Conservation (phyloP, 1,284 basidiomycete genomes). For the Ceratobasidium sp. region DNA sequence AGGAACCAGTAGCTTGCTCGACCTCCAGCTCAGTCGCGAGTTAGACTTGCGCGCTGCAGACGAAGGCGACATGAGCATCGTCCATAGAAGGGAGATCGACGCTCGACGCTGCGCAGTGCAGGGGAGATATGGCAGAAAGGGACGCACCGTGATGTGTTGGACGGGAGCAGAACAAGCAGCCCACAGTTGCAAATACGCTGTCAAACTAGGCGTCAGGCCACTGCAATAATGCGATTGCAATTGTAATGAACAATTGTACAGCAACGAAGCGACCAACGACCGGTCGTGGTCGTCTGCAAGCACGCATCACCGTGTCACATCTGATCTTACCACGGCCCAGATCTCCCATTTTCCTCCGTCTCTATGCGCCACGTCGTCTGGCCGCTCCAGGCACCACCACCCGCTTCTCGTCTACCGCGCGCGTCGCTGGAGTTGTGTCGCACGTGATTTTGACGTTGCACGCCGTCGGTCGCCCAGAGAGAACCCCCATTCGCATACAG, state of each 20-base stretch:
- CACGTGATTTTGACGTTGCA: not conserved
- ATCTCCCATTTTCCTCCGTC: no score
- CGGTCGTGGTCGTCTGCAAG: slow-evolving; percentile 5
- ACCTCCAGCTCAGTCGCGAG: not conserved
- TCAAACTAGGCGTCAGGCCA: not conserved
- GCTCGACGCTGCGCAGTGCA: not conserved
- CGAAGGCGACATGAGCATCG: not conserved
- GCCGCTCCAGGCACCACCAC: not conserved
- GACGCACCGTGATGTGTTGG: slow-evolving; percentile 5
- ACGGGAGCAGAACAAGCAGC: slow-evolving; percentile 1
- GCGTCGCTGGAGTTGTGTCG: not conserved
- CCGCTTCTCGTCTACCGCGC: not conserved
- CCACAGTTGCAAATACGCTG: not conserved
- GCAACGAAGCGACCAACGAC: no score
- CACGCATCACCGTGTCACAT: not conserved
- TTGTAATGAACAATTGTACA: no score
- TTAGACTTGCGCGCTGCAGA: not conserved
- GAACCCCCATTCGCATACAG: no score
- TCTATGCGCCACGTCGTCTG: not conserved
- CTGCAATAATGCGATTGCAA: no score
- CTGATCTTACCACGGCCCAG: not conserved
- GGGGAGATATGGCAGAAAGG: not conserved
- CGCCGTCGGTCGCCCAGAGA: no score
- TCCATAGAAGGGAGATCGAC: not conserved
- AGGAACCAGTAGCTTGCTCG: not conserved